Evolutionary conservation across 2,329 filamentous ascomycete genomes (phyloP), one percentile per base, ranked within the genome.

Genomic region (Aspergillus sergii): DNA sequence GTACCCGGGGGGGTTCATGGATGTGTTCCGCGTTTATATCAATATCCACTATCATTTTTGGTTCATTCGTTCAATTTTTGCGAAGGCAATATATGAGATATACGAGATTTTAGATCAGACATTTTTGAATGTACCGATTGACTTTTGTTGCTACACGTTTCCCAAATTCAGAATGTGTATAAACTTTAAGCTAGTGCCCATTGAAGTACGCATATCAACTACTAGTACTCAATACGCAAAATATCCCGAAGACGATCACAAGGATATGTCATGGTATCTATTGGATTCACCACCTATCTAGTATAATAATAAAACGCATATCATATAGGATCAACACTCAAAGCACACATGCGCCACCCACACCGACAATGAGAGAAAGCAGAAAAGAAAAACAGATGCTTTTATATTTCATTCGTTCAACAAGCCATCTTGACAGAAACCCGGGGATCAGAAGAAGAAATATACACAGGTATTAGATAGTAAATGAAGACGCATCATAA

Each of bases 1-100:
- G 68, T 70, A 70, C 66, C 66, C 67, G 36, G 60, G 67, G 67
- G 64, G 62, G 50, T 56, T 65, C 39, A n/a, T 51, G 41, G 48
- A 41, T 50, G 21, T 43, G 58, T 32, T 61, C 57, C 30, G 32
- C 34, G 57, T 23, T 39, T 10, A 36, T 32, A 11, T 26, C 32
- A 26, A 32, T 36, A 36, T 28, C 19, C 4, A 14, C 30, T 28
- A 23, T 26, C 14, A 21, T 19, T 16, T 26, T 26, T 55, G 7
- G 10, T 26, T 39, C 23, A 39, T 9, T 23, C 51, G 12, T 36
- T 55, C 23, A 1, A n/a, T 32, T 51, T 32, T 26, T 26, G 11
- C 39, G 16, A 41, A 41, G 39, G 7, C 39, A 12, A n/a, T 32
- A 32, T 23, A n/a, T 8, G 48, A 32, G 16, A 32, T 51, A 51